These are phyloP conservation scores for Acrodontium crateriforme DNA, from an alignment of 2,329 filamentous ascomycete genomes.

Conservation along the genomic window DNA sequence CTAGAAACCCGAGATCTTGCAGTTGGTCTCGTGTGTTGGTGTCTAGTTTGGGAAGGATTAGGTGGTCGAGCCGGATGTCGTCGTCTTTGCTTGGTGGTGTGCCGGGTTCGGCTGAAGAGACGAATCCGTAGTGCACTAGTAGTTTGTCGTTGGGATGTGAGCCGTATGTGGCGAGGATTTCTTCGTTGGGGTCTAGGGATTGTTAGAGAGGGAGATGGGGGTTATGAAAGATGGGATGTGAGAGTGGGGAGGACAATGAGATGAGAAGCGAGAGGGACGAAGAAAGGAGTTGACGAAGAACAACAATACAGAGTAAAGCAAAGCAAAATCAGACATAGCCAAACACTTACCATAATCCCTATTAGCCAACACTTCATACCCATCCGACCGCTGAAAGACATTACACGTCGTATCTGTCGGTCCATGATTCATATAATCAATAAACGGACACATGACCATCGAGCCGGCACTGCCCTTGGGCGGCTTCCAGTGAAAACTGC, in stretches of 20 bases:
- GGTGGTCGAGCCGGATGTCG: conserved; percentile 27
- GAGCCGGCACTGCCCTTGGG: conserved; percentile 39
- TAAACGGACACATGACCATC: conserved; percentile 57
- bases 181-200: conserved; percentile 31
- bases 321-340: conserved; percentile 1
- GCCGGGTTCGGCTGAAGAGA: conserved; percentile 14
- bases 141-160: conserved; percentile 59
- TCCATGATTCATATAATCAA: conserved; percentile 55
- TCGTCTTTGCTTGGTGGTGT: conserved; percentile 23
- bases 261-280: conserved; percentile 1
- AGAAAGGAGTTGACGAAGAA: background rate
- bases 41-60: conserved; percentile 26
- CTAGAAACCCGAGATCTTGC: conserved; percentile 30
- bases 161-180: conserved; percentile 58
- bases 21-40: conserved; percentile 21
- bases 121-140: conserved; percentile 50
- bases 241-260: background rate
- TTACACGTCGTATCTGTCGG: conserved; percentile 32
- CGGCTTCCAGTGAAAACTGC: conserved; percentile 45
- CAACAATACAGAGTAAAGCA: background rate
- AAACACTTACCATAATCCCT: conserved; percentile 32
- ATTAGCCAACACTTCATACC: conserved; percentile 43
- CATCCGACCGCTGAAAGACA: conserved; percentile 35
- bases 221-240: background rate
- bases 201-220: conserved; percentile 1